Evolutionary conservation across 306 rosid species (phyloP), one percentile per base, ranked within the genome.

Genomic region (Vigna radiata): DNA sequence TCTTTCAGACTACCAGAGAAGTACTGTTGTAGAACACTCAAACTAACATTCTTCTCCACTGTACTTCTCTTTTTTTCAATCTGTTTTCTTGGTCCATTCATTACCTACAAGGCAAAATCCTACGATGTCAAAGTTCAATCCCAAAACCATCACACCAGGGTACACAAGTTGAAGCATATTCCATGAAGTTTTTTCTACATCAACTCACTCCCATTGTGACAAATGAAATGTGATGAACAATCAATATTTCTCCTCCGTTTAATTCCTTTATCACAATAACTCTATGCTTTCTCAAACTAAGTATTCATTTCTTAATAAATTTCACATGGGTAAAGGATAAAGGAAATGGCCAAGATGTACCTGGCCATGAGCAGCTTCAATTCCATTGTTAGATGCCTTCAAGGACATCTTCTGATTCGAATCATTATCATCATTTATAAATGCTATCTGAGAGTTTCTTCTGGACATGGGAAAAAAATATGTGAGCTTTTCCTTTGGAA

Each of bases 1-100:
- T 96, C 98, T 88, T 96, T 96, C 36, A 96, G 89, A 87, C 96
- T 96, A 74, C 99, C 97, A 70, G 99, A 92, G 77, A 96, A 96
- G 81, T 96, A 87, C 69, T 88, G 98, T 77, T 88, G 98, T 70
- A 96, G 97, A 68, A 96, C 96, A 75, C 87, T 90, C 85, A 92
- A 85, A 85, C 98, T 92, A 82, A 95, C 96, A 82, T 79, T 92
- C 83, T 89, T 95, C 89, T 92, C 95, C 47, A 87, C 87, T 14
- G 92, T 79, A 81, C 84, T 87, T 71, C 89, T 87, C 82, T 87
- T 95, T 85, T 87, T 95, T 82, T 92, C 97, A n/a, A 72, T 70
- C 76, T 78, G 97, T 83, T 77, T 88, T 86, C 83, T 88, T 59
- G 96, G 56, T 77, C 89, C 88, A 67, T 50, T 79, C 52, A 66